Conservation (phyloP, 2,329 filamentous ascomycete genomes). For the Xylaria sp. region DNA sequence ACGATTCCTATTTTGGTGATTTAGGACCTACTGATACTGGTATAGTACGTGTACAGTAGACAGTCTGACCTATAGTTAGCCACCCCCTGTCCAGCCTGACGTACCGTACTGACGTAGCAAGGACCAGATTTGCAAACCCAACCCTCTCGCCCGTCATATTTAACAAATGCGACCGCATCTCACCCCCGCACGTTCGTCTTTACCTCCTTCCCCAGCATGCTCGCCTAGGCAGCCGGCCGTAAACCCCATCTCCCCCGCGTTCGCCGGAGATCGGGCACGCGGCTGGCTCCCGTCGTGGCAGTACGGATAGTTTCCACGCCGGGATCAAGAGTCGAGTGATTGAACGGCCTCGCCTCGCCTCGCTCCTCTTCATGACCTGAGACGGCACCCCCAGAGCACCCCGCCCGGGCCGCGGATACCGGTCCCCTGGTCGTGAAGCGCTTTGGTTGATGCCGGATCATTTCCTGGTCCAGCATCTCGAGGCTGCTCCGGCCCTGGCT, state of each 20-base stretch:
- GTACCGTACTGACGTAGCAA: too few species aligned
- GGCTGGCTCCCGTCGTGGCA: conserved; percentile 34
- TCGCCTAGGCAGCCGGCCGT: conserved; percentile 35
- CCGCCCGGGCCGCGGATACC: conserved; percentile 24
- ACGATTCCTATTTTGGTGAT: too few species aligned
- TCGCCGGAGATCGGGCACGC: conserved; percentile 37
- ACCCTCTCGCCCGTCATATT: conserved; percentile 9
- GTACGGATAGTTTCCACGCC: conserved; percentile 30
- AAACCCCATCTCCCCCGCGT: conserved; percentile 34
- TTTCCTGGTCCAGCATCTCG: conserved; percentile 14
- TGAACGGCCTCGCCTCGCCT: conserved; percentile 18
- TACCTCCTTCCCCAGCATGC: conserved; percentile 23
- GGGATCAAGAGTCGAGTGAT: conserved; percentile 32
- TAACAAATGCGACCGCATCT: background rate
- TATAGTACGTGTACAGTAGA: too few species aligned
- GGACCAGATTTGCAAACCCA: background rate
- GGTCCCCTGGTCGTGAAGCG: conserved; percentile 20
- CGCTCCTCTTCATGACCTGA: conserved; percentile 32
- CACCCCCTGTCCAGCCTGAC: conserved; percentile 16
- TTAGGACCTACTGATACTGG: too few species aligned
- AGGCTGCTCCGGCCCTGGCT: conserved; percentile 25
- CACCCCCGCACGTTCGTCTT: background rate
- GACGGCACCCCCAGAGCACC: conserved; percentile 26
- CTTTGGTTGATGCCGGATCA: conserved; percentile 20
- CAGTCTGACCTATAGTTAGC: background rate